Base-by-base conservation (phyloP, 306 rosid genomes). In the Vicia sativa region DNA sequence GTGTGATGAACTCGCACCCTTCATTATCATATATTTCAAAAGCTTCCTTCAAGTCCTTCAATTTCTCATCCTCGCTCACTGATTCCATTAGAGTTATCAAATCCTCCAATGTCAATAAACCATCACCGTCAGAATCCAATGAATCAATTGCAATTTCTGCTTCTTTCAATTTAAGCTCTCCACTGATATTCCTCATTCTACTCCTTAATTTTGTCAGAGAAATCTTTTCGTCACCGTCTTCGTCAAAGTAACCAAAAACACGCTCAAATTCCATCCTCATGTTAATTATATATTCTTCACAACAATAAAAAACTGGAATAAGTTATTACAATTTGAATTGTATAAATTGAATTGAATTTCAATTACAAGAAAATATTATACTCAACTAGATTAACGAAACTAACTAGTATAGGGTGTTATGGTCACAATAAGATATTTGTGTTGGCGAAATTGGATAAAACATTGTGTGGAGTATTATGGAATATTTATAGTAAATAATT, bases 81-180 rank as follows among this genome's bases (percentile, higher is more conserved):
- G 44, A 75, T 13, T 87, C 87, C 79, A 86, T 71, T 18, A 92
- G 25, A 28, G 25, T 67, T 16, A 73, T 41, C 67, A 92, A 67
- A 77, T 92, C 96, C 25, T 84, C 89, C 78, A 80, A 68, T 15
- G 81, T 76, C 69, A 92, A 45, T 14, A 87, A 56, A 5, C 98
- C 98, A 29, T 92, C 98, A 0, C 96, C 91, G 6, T 92, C 96
- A 0, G 92, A 86, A 74, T 92, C 98, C 75, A 92, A 59, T 18
- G 71, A 35, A 74, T 75, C 82, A 13, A 89, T 83, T 0, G 82
- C 92, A 46, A 56, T 68, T 18, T 89, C 86, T 0, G 79, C 88
- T 63, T 92, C 98, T 4, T 53, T 38, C 34, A 48, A 44, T 54
- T 48, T 18, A 21, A 89, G n/a, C 78, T 84, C 89, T 21, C 87